A percentile compares a stretch with the other conserved stretches of the same genome.
Conservation (phyloP, 371 early-diverging fungal genomes). For the Lichtheimia ornata region DNA sequence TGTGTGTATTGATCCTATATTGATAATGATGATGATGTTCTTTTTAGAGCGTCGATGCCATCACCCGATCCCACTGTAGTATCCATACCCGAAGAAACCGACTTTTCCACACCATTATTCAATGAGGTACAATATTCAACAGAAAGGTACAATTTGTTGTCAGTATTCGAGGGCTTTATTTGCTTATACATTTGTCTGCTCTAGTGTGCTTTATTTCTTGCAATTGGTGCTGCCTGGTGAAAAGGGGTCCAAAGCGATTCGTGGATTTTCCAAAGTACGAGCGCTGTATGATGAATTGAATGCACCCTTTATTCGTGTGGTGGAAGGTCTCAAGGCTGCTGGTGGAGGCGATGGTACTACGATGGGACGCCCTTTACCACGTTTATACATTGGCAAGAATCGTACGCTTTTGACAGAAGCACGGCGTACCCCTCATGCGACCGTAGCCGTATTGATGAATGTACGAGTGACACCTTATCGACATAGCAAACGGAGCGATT, state of each 20-base stretch:
- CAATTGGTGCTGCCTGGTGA: conserved; percentile 30
- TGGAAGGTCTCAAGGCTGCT: conserved; percentile 11
- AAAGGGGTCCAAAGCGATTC: conserved; percentile 17
- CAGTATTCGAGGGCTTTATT: not conserved
- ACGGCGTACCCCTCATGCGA: conserved; percentile 23
- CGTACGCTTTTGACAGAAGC: conserved; percentile 40
- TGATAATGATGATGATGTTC: not conserved
- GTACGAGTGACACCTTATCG: not conserved
- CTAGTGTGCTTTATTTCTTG: conserved; percentile 30
- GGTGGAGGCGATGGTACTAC: not conserved
- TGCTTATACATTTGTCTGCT: not conserved
- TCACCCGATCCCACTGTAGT: conserved; percentile 10
- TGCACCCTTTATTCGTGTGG: conserved; percentile 28
- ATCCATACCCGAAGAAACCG: conserved; percentile 14
- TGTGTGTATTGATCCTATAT: not conserved
- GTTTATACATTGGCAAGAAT: conserved; percentile 47
- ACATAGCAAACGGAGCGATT: not conserved
- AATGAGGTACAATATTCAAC: conserved; percentile 4
- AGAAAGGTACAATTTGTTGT: conserved; percentile 1
- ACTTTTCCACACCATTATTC: conserved; percentile 6
- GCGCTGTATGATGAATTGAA: conserved; percentile 34
- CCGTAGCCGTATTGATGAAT: conserved; percentile 32
- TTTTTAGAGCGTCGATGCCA: conserved; percentile 3
- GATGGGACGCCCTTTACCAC: conserved; percentile 27
- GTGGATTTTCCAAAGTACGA: conserved; percentile 34